Evolutionary conservation across 768 basidiomycete genomes (phyloP), one percentile per base, ranked within the genome.

Genomic region (Suillus fuscotomentosus): DNA sequence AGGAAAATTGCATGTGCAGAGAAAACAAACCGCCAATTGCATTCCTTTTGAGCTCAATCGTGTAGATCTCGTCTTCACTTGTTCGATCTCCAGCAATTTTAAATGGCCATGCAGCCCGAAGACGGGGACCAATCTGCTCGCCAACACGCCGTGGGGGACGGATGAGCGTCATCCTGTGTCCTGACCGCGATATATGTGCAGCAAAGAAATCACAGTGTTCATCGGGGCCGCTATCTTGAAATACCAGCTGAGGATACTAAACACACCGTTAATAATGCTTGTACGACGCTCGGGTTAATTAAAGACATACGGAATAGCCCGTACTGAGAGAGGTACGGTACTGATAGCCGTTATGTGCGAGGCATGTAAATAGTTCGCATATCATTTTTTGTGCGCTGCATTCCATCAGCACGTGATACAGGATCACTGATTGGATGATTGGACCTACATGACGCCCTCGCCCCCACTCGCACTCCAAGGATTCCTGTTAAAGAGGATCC

Each of bases 241-340:
- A 93, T 56, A 92, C 78, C n/a, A 91, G 81, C 27, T 87, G 86
- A 54, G 89, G 87, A 45, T 82, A 77, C 85, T 87, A 68, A 66
- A 53, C 66, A 60, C 66, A 66, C 38, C 27, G 55, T 68, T 51
- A 42, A 59, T 31, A 1, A 42, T 68, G 70, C 64, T 17, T 66
- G 45, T 59, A 36, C 42, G 56, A n/a, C 54, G 36, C 36, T 14
- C 62, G 47, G 48, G n/a, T 31, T 15, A 74, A 75, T 65, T 66
- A 51, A 14, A 47, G 20, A 36, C 68, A 64, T 69, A 90, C 90
- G 38, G 83, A 68, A 65, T 82, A 82, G 41, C 83, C 84, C 8
- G 83, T 81, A 67, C 86, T 86, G 41, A 86, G 79, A n/a, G 83
- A 80, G 31, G 90, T 84, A 68, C 87, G 78, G 67, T 89, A 91